Percentiles rank a stretch among this genome's conserved stretches.
phyloP scores from a whole-genome alignment of 2,329 filamentous ascomycete species.

The Clonostachys solani region DNA sequence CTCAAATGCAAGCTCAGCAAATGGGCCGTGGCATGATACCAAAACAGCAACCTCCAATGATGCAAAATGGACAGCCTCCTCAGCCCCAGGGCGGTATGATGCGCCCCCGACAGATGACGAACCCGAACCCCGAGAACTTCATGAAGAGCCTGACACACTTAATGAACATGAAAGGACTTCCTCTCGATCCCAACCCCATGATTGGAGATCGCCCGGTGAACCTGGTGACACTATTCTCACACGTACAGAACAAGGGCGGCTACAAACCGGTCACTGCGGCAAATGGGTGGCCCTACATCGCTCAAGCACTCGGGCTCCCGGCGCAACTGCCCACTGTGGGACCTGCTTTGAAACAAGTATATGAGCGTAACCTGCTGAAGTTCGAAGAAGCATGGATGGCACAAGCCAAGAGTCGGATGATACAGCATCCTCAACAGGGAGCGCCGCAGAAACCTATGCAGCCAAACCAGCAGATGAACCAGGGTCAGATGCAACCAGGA shows the following conservation, averaged over 20 bases:
- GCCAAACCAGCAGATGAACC: neutral
- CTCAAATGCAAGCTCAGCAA: conserved; percentile 44
- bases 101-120: conserved; percentile 27
- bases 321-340: conserved; percentile 63
- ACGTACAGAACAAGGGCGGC: conserved; percentile 71
- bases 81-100: conserved; percentile 36
- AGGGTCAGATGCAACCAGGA: conserved; percentile 18
- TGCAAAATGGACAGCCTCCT: conserved; percentile 54
- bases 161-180: conserved; percentile 69
- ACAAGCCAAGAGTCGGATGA: conserved; percentile 49
- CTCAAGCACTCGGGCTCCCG: conserved; percentile 59
- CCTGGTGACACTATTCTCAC: conserved; percentile 72
- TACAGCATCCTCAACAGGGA: conserved; percentile 29
- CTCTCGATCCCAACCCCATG: conserved; percentile 69
- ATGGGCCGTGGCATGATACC: conserved; percentile 47
- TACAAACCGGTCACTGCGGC: conserved; percentile 67
- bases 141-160: conserved; percentile 74
- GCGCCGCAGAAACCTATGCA: neutral
- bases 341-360: conserved; percentile 66
- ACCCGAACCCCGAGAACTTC: conserved; percentile 62
- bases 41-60: conserved; percentile 41
- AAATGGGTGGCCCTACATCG: conserved; percentile 72
- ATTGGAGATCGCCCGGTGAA: conserved; percentile 72
- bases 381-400: conserved; percentile 70
- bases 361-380: conserved; percentile 68